Evolutionary conservation across 495 filamentous ascomycete genomes (phyloP), one percentile per base, ranked within the genome.

Genomic region (Lasiosphaeria hispida): DNA sequence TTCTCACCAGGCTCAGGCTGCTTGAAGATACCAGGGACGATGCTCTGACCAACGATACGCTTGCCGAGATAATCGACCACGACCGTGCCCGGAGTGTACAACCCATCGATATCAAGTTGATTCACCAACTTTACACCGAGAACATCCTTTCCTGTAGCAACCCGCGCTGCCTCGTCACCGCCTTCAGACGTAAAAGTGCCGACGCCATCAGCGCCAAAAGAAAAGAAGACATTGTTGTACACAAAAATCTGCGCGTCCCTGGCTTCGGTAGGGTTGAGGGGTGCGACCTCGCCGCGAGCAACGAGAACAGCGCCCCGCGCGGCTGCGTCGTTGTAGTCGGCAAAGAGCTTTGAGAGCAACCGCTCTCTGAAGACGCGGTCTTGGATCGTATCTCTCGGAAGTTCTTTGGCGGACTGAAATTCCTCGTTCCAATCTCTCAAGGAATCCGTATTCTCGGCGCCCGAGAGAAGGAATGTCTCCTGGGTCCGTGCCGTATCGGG

Each of bases 211-310:
- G 93, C 94, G 60, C 95, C 95, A 66, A 96, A 97, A 3, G 94
- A 97, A 78, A 93, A 97, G 78, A 99, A 99, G 57, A 99, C 88
- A 74, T 97, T 97, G 78, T 97, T 97, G 75, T 97, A 97, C 13
- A 99, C 92, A 69, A 96, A 99, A 60, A 99, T 99, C 75, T 97
- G 95, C 3, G 95, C 95, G 71, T 97, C 92, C 45, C 79, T 83
- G 48, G 78, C 85, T 73, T 99, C 95, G 0, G 93, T 97, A 8
- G 95, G 95, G 73, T 99, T 99, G 50, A 99, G 75, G n/a, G 95
- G 91, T 36, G 92, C 87, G 53, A 99, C 86, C 71, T 99, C 95
- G 37, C 93, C 95, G 55, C 89, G 84, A 19, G 91, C 93, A 56
- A 99, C 92, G 42, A 97, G 75, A 35, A 96, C 87, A n/a, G 93